Evolutionary conservation across 2,329 filamentous ascomycete species (phyloP).

Genomic region (Botrytis paeoniae): DNA sequence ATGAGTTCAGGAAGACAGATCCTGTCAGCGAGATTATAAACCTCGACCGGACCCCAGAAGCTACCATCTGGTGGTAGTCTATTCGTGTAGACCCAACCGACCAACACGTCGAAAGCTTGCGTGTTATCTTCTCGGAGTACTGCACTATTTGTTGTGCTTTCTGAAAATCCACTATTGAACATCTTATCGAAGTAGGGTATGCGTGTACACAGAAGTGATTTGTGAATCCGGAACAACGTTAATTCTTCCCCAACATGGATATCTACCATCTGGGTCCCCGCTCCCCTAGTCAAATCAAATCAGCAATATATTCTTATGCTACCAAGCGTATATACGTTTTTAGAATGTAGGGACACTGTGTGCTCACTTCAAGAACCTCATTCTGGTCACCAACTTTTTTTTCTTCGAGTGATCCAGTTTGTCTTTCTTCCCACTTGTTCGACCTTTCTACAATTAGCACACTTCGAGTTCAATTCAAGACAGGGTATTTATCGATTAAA

Average conservation of each 20-base stretch:
- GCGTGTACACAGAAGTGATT: background rate
- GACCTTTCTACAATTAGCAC: background rate
- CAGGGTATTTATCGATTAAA: too few species aligned
- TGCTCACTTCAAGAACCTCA: too few species aligned
- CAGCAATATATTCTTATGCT: background rate
- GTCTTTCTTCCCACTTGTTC: background rate
- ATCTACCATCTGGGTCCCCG: background rate
- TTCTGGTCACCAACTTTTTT: background rate
- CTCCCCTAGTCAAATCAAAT: background rate
- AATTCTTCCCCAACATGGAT: background rate
- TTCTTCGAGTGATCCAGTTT: background rate
- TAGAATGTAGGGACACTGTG: too few species aligned
- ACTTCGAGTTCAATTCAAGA: background rate
- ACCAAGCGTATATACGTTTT: background rate
- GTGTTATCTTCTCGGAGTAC: background rate
- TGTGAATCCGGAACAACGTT: background rate
- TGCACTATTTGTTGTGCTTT: background rate
- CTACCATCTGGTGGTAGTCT: background rate
- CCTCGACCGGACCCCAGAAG: too few species aligned
- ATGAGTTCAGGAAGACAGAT: background rate
- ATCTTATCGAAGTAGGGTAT: background rate
- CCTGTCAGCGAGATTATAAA: background rate
- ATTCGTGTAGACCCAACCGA: background rate
- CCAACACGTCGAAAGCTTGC: background rate
- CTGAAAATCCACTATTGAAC: background rate